Evolutionary conservation across 345 rosid species (phyloP).

Genomic region (Tarenaya hassleriana): DNA sequence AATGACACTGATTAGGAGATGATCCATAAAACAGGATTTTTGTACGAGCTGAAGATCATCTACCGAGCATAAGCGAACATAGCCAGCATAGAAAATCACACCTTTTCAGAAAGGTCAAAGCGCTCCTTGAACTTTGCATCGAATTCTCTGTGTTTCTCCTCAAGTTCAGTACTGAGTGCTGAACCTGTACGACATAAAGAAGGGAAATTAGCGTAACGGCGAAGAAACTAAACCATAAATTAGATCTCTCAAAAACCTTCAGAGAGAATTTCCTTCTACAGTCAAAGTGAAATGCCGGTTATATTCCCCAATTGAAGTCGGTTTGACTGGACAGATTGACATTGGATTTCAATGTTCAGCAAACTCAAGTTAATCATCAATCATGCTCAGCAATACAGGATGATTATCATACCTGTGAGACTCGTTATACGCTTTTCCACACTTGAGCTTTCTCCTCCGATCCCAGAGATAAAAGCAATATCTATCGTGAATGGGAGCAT

Average conservation of each 20-base stretch:
- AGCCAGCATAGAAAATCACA: conserved; percentile 19
- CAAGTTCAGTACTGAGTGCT: conserved; percentile 46
- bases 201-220: conserved; percentile 6
- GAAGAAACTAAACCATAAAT: conserved; percentile 1
- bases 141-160: conserved; percentile 57
- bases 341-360: too few relatives aligned
- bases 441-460: conserved; percentile 31
- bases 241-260: not conserved
- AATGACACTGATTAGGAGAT: too few relatives aligned
- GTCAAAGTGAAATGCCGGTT: too few relatives aligned
- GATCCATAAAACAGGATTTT: too few relatives aligned
- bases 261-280: too few relatives aligned
- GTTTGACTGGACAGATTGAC: too few relatives aligned
- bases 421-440: conserved; percentile 50
- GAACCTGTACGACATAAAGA: conserved; percentile 32
- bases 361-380: conserved; percentile 3
- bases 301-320: too few relatives aligned
- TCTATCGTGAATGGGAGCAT: conserved; percentile 56
- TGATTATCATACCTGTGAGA: conserved; percentile 55
- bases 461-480: conserved; percentile 67
- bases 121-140: conserved; percentile 51
- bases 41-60: conserved; percentile 12
- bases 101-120: conserved; percentile 61
- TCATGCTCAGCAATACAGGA: not conserved
- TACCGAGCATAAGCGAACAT: not conserved